These are phyloP conservation scores for Acidomyces sp. DNA, from an alignment of 495 filamentous ascomycete species.

Conservation along the genomic window DNA sequence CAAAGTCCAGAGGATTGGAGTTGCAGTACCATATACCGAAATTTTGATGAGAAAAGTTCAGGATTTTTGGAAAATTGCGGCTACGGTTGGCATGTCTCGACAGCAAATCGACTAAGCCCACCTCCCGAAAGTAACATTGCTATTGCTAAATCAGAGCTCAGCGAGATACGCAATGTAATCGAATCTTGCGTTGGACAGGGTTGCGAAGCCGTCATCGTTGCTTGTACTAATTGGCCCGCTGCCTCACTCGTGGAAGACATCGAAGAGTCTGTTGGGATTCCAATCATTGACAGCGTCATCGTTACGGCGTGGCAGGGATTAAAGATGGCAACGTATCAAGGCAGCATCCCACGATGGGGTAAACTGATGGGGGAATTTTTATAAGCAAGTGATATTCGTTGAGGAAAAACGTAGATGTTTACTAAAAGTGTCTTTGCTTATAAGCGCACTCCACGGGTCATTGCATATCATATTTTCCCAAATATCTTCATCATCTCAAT, in stretches of 20 bases:
- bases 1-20: background rate
- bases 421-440: no score
- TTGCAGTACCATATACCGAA: conserved; percentile 10
- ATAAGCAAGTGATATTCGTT: no score
- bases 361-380: no score
- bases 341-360: no score
- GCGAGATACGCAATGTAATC: conserved; percentile 7
- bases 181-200: background rate
- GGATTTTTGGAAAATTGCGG: conserved; percentile 5
- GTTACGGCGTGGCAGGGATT: conserved; percentile 10
- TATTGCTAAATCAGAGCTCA: conserved; percentile 1
- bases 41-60: conserved; percentile 1
- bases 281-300: conserved; percentile 10
- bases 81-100: conserved; percentile 2
- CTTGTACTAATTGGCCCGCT: conserved; percentile 16
- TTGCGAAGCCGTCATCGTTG: conserved; percentile 3
- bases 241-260: conserved; percentile 1
- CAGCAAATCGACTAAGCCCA: background rate
- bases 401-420: no score
- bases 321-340: conserved; percentile 1
- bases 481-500: no score
- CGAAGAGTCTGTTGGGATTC: background rate
- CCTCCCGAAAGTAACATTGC: conserved; percentile 5
- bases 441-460: no score
- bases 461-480: no score